Evolutionary conservation across 129 eudicot species (phyloP).

Genomic region (Solidago caesia): DNA sequence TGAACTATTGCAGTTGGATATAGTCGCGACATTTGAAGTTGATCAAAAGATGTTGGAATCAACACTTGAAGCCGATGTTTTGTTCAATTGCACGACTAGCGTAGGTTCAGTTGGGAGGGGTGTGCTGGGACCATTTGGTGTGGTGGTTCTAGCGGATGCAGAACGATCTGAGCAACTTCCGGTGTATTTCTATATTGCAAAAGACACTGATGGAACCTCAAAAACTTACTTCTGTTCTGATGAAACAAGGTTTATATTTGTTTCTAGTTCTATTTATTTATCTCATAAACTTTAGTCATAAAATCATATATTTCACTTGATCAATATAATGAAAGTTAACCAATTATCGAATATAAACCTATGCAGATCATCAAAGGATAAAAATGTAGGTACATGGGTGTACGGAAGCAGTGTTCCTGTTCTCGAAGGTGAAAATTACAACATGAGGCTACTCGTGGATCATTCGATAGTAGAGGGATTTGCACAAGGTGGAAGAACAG

Average conservation of each 20-base stretch:
- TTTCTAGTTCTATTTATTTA: not conserved
- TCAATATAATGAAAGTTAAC: not conserved
- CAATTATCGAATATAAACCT: not conserved
- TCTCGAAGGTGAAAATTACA: conserved; percentile 62
- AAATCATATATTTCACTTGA: not conserved
- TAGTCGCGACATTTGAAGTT: conserved; percentile 60
- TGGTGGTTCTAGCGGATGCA: conserved; percentile 72
- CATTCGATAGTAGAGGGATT: conserved; percentile 88
- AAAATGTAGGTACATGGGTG: conserved; percentile 54
- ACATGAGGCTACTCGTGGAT: conserved; percentile 82
- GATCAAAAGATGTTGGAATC: conserved; percentile 52
- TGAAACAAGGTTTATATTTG: conserved; percentile 54
- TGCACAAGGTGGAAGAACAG: conserved; percentile 86
- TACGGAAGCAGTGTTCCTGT: conserved; percentile 82
- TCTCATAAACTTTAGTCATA: not conserved
- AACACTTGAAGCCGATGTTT: conserved; percentile 44
- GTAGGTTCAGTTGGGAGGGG: conserved; percentile 66
- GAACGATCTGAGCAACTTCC: conserved; percentile 67
- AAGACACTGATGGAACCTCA: conserved; percentile 57
- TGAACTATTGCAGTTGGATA: conserved; percentile 61
- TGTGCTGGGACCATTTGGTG: conserved; percentile 81
- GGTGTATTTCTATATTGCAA: conserved; percentile 71
- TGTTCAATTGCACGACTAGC: conserved; percentile 66
- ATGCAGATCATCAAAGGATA: conserved; percentile 79
- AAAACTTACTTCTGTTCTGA: conserved; percentile 78